These are phyloP conservation scores for Candida dendrica DNA, from an alignment of 805 yeast genomes.

Conservation along the genomic window DNA sequence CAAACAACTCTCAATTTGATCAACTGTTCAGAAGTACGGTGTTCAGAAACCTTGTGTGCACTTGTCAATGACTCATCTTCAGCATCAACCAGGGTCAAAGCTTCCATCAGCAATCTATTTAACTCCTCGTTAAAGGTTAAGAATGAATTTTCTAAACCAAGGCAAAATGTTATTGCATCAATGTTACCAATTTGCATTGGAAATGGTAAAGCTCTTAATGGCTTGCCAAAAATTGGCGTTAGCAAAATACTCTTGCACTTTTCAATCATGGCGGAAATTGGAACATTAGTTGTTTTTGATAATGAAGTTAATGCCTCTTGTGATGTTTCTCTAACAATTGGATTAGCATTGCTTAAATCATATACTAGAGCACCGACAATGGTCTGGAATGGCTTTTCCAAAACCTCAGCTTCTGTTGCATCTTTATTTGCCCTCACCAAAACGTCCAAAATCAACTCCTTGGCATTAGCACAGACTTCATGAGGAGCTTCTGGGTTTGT, in stretches of 20 bases:
- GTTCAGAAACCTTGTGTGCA: constrained; percentile 77
- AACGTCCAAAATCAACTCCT: constrained; percentile 54
- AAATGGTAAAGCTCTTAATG: constrained; percentile 92
- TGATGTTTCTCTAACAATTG: constrained; percentile 74
- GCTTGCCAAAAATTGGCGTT: constrained; percentile 95
- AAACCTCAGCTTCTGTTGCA: constrained; percentile 52
- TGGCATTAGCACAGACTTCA: constrained; percentile 67
- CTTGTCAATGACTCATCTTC: constrained; percentile 93
- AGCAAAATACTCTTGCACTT: constrained; percentile 78
- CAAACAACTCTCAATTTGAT: constrained; percentile 87
- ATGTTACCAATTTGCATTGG: constrained; percentile 98
- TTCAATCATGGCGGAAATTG: constrained; percentile 68
- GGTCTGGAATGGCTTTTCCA: constrained; percentile 68
- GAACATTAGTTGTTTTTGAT: constrained; percentile 61
- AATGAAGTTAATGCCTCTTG: constrained; percentile 61
- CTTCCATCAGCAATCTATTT: constrained; percentile 78
- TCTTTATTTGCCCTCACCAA: constrained; percentile 59
- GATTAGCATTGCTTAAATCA: constrained; percentile 85
- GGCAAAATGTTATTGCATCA: constrained; percentile 91
- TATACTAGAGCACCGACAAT: constrained; percentile 85
- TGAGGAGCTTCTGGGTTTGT: constrained; percentile 84
- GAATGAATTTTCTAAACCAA: constrained; percentile 73
- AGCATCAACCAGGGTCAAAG: constrained; percentile 91
- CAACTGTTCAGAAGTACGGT: constrained; percentile 82
- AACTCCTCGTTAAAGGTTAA: constrained; percentile 85